Evolutionary conservation across 352 stramenopile genomes (phyloP), one percentile per base, ranked within the genome.

Genomic region (Globisporangium viniferum): DNA sequence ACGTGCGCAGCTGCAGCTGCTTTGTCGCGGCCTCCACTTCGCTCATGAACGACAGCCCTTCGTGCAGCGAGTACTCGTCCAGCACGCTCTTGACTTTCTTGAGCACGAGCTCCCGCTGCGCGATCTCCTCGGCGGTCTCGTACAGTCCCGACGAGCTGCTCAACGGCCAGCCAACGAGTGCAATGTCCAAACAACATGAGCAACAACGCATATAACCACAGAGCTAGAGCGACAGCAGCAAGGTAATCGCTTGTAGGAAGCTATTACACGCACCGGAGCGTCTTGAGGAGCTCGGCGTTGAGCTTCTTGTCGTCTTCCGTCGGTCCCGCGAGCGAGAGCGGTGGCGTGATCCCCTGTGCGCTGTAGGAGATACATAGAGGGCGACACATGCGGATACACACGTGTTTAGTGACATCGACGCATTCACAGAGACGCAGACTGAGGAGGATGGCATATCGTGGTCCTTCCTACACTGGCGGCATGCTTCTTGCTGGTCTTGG

Each of bases 1-100:
- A 99, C 3, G 91, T 97, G 44, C 89, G 81, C 12, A 98, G 68
- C 62, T 93, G 76, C 59, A 94, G 24, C 41, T 71, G 66, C 67
- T 73, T 86, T 22, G 49, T 54, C 7, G 71, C 59, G 2, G 79
- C 76, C 8, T 90, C 72, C 0, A 69, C 48, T 63, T 95, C 82
- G 46, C 67, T 84, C 73, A 79, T 88, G 49, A 67, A 67, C 12
- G 33, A 53, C 15, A 84, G 64, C 0, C 70, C 83, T 75, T 95
- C 87, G 53, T 94, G 77, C 35, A 93, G 72, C 8, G 85, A 86
- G 70, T 92, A 96, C 58, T 97, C 84, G 14, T 93, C 71, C 27
- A 96, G 61, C 36, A 96, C 79, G 15, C 69, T 63, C 3, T 75
- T 75, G 54, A 97, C 70, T 67, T 80, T 91, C 18, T 75, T 53